Evolutionary conservation across 2,329 filamentous ascomycete genomes (phyloP).

Genomic region (Ophiosphaerella herpotricha): DNA sequence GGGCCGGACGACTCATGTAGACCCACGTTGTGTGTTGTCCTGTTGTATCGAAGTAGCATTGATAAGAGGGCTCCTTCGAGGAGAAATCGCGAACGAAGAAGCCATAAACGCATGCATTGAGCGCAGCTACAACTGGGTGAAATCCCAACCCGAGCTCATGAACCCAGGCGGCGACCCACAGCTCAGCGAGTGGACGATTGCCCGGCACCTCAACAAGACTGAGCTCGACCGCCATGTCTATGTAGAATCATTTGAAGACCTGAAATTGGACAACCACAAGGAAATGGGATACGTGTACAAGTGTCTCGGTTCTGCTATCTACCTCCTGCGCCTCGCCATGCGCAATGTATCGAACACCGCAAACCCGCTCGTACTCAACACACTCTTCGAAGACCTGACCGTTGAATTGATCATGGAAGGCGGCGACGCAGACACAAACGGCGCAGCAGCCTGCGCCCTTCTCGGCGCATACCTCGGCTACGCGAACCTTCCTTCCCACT

Average conservation of each 20-base stretch:
- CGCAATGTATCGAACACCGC: constrained; percentile 18
- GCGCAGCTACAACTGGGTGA: constrained; percentile 49
- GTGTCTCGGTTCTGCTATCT: constrained; percentile 55
- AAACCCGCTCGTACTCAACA: not conserved
- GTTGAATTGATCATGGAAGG: constrained; percentile 57
- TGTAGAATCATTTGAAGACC: constrained; percentile 43
- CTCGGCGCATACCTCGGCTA: constrained; percentile 57
- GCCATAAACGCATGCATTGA: constrained; percentile 52
- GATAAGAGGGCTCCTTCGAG: constrained; percentile 53
- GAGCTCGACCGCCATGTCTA: constrained; percentile 52
- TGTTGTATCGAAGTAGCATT: constrained; percentile 56
- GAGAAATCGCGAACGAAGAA: constrained; percentile 49
- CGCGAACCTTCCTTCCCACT: constrained; percentile 53
- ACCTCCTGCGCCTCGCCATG: constrained; percentile 53
- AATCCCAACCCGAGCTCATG: constrained; percentile 25
- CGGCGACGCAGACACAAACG: constrained; percentile 61
- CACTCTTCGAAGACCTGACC: constrained; percentile 54
- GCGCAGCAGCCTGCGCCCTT: constrained; percentile 57
- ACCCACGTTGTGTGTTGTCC: constrained; percentile 57
- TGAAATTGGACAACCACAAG: constrained; percentile 52
- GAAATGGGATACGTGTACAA: constrained; percentile 62
- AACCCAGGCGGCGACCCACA: constrained; percentile 28
- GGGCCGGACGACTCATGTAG: constrained; percentile 56
- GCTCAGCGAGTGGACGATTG: constrained; percentile 24
- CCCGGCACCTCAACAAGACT: constrained; percentile 42